Evolutionary conservation across 306 rosid species (phyloP).

Genomic region (Datisca glomerata): DNA sequence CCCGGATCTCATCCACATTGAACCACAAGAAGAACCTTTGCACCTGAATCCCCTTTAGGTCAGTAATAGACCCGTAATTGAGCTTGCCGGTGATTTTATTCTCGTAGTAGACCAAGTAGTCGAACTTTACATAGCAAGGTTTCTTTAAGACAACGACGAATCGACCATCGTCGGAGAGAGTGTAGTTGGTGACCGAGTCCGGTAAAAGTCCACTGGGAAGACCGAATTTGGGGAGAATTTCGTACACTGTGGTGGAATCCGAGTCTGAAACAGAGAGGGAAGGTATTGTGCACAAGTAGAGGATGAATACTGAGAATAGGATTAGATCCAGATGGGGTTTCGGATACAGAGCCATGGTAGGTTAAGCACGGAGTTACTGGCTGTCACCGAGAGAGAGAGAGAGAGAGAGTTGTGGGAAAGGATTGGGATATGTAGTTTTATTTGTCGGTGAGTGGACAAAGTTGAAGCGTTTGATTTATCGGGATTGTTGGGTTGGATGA

Average conservation of each 20-base stretch:
- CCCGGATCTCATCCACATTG: slow-evolving; percentile 74
- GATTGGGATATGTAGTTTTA: no score
- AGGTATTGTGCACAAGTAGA: no score
- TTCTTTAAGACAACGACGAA: slow-evolving; percentile 46
- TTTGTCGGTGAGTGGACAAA: no score
- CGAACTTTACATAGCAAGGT: slow-evolving; percentile 66
- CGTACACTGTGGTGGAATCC: slow-evolving; percentile 36
- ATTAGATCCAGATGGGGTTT: no score
- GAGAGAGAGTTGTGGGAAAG: no score
- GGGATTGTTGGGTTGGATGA: no score
- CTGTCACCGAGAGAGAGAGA: no score
- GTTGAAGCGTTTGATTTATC: no score
- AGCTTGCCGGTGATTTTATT: slow-evolving; percentile 55
- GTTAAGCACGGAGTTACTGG: no score
- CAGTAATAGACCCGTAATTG: slow-evolving; percentile 56
- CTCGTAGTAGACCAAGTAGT: slow-evolving; percentile 64
- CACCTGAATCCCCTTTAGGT: slow-evolving; percentile 68
- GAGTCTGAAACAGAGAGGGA: slow-evolving; percentile 6
- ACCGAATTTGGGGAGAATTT: slow-evolving; percentile 55
- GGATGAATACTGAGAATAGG: no score
- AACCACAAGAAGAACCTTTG: slow-evolving; percentile 62
- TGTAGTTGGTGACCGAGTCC: slow-evolving; percentile 39
- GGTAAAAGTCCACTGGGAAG: slow-evolving; percentile 81
- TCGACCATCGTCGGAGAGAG: slow-evolving; percentile 43
- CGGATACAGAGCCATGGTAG: no score